phyloP scores from a whole-genome alignment of 2,329 filamentous ascomycete genomes.

The Beauveria brongniartii region DNA sequence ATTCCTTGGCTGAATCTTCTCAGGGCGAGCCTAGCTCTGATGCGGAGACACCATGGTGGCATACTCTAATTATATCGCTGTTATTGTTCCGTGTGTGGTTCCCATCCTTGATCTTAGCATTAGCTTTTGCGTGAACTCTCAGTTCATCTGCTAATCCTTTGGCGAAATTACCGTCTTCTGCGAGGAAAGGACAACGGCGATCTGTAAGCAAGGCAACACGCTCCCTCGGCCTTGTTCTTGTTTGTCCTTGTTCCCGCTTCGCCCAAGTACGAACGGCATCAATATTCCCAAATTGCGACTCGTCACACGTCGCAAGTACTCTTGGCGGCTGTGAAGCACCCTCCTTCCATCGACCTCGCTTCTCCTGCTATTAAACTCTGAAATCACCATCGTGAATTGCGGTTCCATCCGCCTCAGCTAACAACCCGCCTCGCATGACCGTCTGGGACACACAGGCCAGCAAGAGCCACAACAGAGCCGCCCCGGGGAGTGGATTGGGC shows the following conservation, averaged over 20 bases:
- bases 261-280: background rate
- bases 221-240: background rate
- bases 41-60: constrained; percentile 8
- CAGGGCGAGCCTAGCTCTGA: constrained; percentile 6
- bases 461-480: background rate
- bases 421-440: constrained; percentile 1
- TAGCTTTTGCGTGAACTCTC: constrained; percentile 6
- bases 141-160: constrained; percentile 1
- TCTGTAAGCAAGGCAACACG: background rate
- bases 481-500: background rate
- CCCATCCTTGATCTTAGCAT: constrained; percentile 12
- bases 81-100: constrained; percentile 9
- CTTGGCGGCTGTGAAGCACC: background rate
- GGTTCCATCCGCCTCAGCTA: constrained; percentile 5
- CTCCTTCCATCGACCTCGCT: background rate
- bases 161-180: background rate
- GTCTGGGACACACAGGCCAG: background rate
- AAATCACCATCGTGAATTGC: background rate
- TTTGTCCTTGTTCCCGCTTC: background rate
- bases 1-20: constrained; percentile 1
- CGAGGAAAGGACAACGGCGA: background rate
- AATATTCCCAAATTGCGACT: constrained; percentile 6
- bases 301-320: constrained; percentile 1
- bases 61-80: constrained; percentile 12
- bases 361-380: background rate